phyloP scores from a whole-genome alignment of 1,284 basidiomycete species.

The Sphaerobolus stellatus region DNA sequence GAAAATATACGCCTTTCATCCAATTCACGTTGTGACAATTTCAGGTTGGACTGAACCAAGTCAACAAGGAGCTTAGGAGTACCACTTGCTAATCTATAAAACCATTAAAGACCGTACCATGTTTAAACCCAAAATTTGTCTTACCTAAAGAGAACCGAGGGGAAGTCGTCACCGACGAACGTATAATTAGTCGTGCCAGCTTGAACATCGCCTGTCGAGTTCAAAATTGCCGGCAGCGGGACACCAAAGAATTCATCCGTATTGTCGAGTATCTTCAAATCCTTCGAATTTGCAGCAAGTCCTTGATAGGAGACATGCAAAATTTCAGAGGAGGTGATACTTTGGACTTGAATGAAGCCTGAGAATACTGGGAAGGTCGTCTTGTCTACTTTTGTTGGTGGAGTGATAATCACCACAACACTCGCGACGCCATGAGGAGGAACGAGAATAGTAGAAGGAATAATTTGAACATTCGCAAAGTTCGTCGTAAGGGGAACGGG shows the following conservation, averaged over 20 bases:
- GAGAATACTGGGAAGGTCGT: constrained; percentile 57
- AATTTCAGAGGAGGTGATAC: constrained; percentile 34
- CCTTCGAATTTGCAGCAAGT: constrained; percentile 44
- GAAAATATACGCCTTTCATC: constrained; percentile 4
- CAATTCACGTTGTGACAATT: constrained; percentile 17
- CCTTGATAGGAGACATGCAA: constrained; percentile 54
- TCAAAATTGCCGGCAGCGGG: constrained; percentile 41
- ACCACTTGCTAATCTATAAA: constrained; percentile 52
- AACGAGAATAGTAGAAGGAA: constrained; percentile 32
- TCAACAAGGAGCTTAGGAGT: constrained; percentile 49
- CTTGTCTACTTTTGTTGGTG: constrained; percentile 46
- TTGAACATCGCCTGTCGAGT: constrained; percentile 42
- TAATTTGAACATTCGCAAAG: constrained; percentile 45
- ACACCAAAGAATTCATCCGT: constrained; percentile 45
- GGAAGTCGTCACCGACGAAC: constrained; percentile 46
- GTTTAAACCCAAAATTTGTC: too few relatives aligned
- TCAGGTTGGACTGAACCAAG: constrained; percentile 36
- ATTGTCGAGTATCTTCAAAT: constrained; percentile 51
- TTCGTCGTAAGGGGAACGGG: constrained; percentile 50
- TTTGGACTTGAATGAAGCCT: constrained; percentile 54
- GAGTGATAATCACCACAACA: constrained; percentile 34
- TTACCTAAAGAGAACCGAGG: constrained; percentile 37
- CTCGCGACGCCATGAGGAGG: constrained; percentile 30
- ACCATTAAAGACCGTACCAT: too few relatives aligned
- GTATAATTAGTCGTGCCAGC: constrained; percentile 48